Base-by-base conservation (phyloP, 768 basidiomycete genomes). In the Tricholoma flavovirens region DNA sequence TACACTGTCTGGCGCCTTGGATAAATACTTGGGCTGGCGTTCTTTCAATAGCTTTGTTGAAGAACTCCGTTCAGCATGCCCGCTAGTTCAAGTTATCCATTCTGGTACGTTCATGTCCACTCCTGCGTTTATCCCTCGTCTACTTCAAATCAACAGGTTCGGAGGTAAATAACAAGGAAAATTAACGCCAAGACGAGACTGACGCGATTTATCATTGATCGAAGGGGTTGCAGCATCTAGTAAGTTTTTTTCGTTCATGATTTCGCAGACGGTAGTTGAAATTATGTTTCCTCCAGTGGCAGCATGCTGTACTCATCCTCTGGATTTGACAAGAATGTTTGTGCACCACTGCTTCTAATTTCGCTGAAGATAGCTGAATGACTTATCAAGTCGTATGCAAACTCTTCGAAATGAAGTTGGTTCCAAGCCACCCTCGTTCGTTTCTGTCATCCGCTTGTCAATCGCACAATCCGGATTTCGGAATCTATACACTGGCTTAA, bases 281-380 rank as follows among this genome's bases (percentile, higher is more conserved):
- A n/a, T 30, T 38, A 55, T 50, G 32, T 40, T 50, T 35, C 29
- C 55, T 61, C 46, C 58, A 89, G 89, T 91, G 83, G 90, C 90
- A 38, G 86, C 90, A 26, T 83, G 78, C 53, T 86, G 81, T 65
- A 93, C 90, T 0, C 90, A 93, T 73, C 90, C 90, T 36, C 69
- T 93, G 54, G 90, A 93, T 70, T 74, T 93, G 53, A 87, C 88
- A 30, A 95, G 93, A 84, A 88, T 92, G 85, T 89, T 57, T 58
- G 83, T 74, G 26, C 15, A 21, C 29, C 12, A 1, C 26, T 50
- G 36, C 49, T 49, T 53, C 17, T 22, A 49, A 26, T 45, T 51
- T 38, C 22, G 30, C 36, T 12, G 11, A 52, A 33, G 22, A 50
- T 58, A 38, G 21, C 52, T 59, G 26, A 56, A 26, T 29, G 32